phyloP scores from a whole-genome alignment of 1,139 yeast genomes.

The Geotrichum europaeum region DNA sequence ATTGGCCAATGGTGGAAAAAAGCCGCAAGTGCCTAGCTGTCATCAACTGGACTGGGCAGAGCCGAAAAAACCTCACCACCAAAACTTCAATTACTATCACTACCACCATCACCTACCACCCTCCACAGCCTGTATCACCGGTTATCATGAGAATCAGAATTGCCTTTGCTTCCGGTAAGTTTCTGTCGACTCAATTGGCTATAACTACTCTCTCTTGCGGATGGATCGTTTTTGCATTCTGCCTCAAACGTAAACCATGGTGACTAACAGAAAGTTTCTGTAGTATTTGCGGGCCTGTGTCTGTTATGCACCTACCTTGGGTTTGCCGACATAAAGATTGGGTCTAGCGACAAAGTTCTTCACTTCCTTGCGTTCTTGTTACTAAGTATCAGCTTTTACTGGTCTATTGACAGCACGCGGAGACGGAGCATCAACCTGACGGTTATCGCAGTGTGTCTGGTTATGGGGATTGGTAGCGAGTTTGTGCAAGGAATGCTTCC shows the following conservation, averaged over 20 bases:
- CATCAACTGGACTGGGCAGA: not conserved
- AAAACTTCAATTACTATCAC: not conserved
- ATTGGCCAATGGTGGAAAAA: too few relatives aligned
- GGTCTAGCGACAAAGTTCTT: slow-evolving; percentile 46
- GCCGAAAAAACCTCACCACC: not conserved
- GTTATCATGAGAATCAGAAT: slow-evolving; percentile 1
- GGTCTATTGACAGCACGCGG: slow-evolving; percentile 44
- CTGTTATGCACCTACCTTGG: slow-evolving; percentile 41
- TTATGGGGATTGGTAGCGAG: slow-evolving; percentile 50
- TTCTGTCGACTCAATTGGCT: not conserved
- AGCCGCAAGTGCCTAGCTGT: not conserved
- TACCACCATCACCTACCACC: not conserved
- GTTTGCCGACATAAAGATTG: slow-evolving; percentile 43
- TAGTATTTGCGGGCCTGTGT: slow-evolving; percentile 31
- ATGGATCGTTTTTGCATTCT: not conserved
- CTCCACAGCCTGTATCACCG: not conserved
- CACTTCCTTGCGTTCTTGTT: slow-evolving; percentile 48
- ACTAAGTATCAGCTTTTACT: slow-evolving; percentile 50
- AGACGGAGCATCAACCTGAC: slow-evolving; percentile 42
- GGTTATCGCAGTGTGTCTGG: slow-evolving; percentile 40
- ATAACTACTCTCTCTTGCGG: not conserved
- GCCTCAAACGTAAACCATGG: not conserved
- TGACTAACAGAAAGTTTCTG: not conserved
- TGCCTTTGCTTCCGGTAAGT: slow-evolving; percentile 9
- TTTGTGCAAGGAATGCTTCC: slow-evolving; percentile 39